Base-by-base conservation (phyloP, 345 rosid species). In the Streptanthus diversifolius region DNA sequence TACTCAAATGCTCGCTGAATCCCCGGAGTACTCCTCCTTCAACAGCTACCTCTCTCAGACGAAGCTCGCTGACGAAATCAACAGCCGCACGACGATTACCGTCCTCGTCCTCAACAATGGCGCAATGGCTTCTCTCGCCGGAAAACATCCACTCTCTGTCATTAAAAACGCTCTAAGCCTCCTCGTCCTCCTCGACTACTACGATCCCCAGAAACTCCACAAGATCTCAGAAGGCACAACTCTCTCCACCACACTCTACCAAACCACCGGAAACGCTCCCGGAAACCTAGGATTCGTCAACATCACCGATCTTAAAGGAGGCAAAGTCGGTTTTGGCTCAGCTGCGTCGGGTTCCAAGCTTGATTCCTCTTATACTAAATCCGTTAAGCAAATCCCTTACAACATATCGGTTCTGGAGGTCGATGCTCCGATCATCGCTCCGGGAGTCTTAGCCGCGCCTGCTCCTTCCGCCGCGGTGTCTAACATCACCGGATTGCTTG, bases 181-280 rank as follows among this genome's bases (percentile, higher is more conserved):
- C 73, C 93, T 79, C 75, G 89, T 95, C 30, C 78, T 95, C 39
- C 90, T 95, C 53, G 97, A 95, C 65, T 91, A 87, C 85, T 95
- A 75, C 77, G 96, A 88, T 77, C 85, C 93, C 0, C 63, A 60
- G 8, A 95, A 91, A 77, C 96, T 95, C 74, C 97, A 91, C 71
- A 60, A 83, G 74, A 82, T 91, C 85, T 81, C 99, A 10, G 58
- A 88, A 12, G 96, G 95, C 69, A 75, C 91, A 45, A 78, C 84
- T 5, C 87, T 93, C 74, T 59, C 87, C 64, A 88, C 99, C 52
- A 95, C 95, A 5, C 97, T 95, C 19, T 95, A 89, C 77, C 99
- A 90, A 74, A 88, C 99, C 65, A 95, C 96, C 72, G 98, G 99
- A 7, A 83, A 85, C 53, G 96, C 95, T 68, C 88, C 96, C 7